These are phyloP conservation scores for Graphilbum fragrans DNA, from an alignment of 2,329 filamentous ascomycete genomes.

Conservation along the genomic window DNA sequence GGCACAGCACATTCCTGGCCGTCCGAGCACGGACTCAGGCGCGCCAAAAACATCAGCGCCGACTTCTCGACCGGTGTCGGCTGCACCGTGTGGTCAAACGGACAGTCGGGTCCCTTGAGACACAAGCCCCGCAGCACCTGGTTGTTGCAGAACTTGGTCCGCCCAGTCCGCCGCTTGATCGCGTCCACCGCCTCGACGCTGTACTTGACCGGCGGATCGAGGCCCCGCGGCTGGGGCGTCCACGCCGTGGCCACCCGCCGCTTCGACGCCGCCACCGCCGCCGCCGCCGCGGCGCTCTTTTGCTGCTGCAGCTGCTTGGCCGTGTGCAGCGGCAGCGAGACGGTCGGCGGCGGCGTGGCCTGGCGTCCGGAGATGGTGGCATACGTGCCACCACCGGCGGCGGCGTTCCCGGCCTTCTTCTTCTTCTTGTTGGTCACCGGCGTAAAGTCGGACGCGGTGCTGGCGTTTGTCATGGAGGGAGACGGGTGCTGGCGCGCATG, in stretches of 20 bases:
- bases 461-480: conserved; percentile 3
- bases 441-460: not conserved
- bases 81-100: conserved; percentile 44
- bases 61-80: conserved; percentile 40
- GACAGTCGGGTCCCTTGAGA: conserved; percentile 39
- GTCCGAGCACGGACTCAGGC: conserved; percentile 43
- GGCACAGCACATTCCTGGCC: conserved; percentile 46
- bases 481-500: not conserved
- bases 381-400: not conserved
- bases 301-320: conserved; percentile 11
- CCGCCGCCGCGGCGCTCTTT: conserved; percentile 14
- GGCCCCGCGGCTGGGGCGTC: conserved; percentile 40
- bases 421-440: not conserved
- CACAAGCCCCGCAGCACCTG: conserved; percentile 48
- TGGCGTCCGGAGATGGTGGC: conserved; percentile 16
- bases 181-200: conserved; percentile 34
- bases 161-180: conserved; percentile 42
- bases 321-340: conserved; percentile 27
- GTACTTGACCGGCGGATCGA: conserved; percentile 38
- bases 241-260: conserved; percentile 24
- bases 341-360: conserved; percentile 7
- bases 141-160: conserved; percentile 49
- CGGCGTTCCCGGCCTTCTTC: conserved; percentile 13
- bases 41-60: conserved; percentile 42
- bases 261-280: conserved; percentile 11